phyloP scores from a whole-genome alignment of 129 eudicot genomes.

The Saussurea involucrata region DNA sequence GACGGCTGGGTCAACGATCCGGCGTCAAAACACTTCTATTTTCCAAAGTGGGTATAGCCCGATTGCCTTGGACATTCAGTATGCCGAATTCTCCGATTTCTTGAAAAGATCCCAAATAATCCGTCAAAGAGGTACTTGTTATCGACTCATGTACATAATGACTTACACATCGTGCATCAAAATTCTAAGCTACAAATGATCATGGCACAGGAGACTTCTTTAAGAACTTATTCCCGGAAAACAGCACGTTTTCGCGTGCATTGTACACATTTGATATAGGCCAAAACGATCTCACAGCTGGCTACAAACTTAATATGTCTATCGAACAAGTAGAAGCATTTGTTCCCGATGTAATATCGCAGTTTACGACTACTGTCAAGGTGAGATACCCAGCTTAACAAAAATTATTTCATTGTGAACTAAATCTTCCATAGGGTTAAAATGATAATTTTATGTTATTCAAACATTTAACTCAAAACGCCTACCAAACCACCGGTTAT shows the following conservation, averaged over 20 bases:
- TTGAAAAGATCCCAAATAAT: conserved; percentile 33
- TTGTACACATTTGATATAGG: conserved; percentile 81
- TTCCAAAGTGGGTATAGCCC: conserved; percentile 64
- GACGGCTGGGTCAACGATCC: conserved; percentile 63
- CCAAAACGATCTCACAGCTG: conserved; percentile 85
- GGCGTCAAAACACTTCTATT: conserved; percentile 61
- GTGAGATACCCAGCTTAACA: conserved; percentile 24
- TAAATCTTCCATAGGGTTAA: background rate
- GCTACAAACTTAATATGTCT: conserved; percentile 68
- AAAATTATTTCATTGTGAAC: background rate
- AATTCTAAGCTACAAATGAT: background rate
- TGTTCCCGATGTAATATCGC: conserved; percentile 56
- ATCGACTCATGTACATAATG: background rate
- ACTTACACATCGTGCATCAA: background rate
- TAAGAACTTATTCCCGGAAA: conserved; percentile 39
- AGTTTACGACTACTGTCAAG: conserved; percentile 45
- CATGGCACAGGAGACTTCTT: conserved; percentile 36
- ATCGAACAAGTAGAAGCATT: conserved; percentile 57
- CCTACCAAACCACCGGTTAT: background rate
- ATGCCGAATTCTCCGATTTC: conserved; percentile 39
- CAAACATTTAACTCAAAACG: background rate
- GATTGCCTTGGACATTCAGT: conserved; percentile 50
- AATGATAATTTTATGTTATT: background rate
- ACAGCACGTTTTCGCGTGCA: conserved; percentile 44
- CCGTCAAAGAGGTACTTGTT: conserved; percentile 42